phyloP scores from a whole-genome alignment of 129 eudicot species.

The Saposhnikovia divaricata region DNA sequence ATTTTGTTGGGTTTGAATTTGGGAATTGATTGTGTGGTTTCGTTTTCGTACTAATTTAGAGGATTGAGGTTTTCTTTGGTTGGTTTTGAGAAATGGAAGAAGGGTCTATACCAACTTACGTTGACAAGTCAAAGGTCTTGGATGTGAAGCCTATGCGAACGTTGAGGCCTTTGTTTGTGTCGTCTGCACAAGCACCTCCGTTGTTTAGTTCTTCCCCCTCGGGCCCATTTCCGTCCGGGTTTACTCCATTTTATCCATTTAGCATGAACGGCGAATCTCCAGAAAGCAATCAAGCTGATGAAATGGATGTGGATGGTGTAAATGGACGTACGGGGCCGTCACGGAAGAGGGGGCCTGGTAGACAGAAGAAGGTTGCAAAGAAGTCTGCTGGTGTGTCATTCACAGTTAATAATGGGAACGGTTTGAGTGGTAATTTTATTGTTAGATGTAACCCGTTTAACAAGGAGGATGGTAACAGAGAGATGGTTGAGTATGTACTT shows the following conservation, averaged over 20 bases:
- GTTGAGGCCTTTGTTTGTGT: slow-evolving; percentile 39
- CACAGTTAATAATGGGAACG: slow-evolving; percentile 22
- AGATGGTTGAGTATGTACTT: slow-evolving; percentile 32
- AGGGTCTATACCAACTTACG: slow-evolving; percentile 23
- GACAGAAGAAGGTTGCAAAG: slow-evolving; percentile 14
- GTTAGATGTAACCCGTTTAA: slow-evolving; percentile 23
- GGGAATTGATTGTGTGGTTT: not conserved
- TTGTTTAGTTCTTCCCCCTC: slow-evolving; percentile 41
- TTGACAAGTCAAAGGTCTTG: slow-evolving; percentile 44
- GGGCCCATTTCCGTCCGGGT: slow-evolving; percentile 50
- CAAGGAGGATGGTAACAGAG: slow-evolving; percentile 43
- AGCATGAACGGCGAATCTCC: slow-evolving; percentile 20
- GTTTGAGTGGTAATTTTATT: slow-evolving; percentile 19
- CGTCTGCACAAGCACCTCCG: slow-evolving; percentile 37
- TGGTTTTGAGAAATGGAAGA: slow-evolving; percentile 7
- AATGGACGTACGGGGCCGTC: slow-evolving; percentile 27
- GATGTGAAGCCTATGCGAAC: slow-evolving; percentile 46
- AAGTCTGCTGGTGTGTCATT: slow-evolving; percentile 10
- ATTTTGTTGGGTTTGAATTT: not conserved
- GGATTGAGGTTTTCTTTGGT: not conserved
- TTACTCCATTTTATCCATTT: slow-evolving; percentile 42
- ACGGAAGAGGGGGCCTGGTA: slow-evolving; percentile 5
- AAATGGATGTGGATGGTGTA: slow-evolving; percentile 24
- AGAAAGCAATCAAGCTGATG: not conserved
- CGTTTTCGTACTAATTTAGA: not conserved